These are phyloP conservation scores for slime mould (Dictyostelium discoideum) DNA, from an alignment of 78 protist genomes.

Conservation along the genomic window DNA sequence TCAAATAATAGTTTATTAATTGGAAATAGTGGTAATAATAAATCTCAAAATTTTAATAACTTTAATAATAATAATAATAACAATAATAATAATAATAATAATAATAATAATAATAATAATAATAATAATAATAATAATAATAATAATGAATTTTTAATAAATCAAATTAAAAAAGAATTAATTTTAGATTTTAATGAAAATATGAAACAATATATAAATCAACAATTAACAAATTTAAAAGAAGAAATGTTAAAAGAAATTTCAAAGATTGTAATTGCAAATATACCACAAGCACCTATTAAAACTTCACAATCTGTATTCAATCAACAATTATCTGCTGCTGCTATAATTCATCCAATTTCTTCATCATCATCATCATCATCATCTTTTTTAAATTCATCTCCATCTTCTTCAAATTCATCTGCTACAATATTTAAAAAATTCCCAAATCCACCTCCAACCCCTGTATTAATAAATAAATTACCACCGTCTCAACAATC, in stretches of 20 bases:
- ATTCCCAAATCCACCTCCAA: conserved; percentile 16
- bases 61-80: neutral
- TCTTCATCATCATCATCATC: neutral
- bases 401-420: neutral
- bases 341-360: neutral
- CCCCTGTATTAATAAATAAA: neutral
- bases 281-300: neutral
- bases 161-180: conserved; percentile 2
- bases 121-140: neutral
- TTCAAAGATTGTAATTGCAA: neutral
- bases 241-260: neutral
- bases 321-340: neutral
- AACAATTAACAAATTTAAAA: neutral
- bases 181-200: conserved; percentile 13
- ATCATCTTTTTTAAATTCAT: neutral
- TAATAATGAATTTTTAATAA: neutral
- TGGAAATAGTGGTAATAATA: conserved; percentile 20
- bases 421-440: conserved; percentile 5
- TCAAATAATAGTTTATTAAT: neutral
- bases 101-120: neutral
- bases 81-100: neutral
- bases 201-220: neutral
- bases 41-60: neutral
- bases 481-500: neutral
- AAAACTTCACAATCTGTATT: neutral